These are phyloP conservation scores for Arthonia radiata DNA, from an alignment of 495 filamentous ascomycete genomes.

Conservation along the genomic window DNA sequence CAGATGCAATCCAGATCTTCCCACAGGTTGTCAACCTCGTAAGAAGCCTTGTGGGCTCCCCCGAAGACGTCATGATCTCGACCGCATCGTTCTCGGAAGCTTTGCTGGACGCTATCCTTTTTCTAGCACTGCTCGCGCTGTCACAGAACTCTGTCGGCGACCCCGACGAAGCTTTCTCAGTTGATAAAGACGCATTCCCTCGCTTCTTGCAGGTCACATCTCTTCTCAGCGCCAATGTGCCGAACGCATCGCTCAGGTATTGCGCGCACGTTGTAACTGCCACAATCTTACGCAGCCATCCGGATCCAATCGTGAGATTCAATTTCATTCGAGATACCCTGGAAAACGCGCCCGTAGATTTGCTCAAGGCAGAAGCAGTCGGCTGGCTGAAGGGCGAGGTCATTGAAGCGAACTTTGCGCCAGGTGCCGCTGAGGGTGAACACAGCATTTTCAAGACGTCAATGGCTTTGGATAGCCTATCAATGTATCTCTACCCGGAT, in stretches of 20 bases:
- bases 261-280: slow-evolving; percentile 52
- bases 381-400: slow-evolving; percentile 76
- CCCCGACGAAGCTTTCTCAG: slow-evolving; percentile 6
- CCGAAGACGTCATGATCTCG: slow-evolving; percentile 11
- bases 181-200: slow-evolving; percentile 17
- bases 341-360: slow-evolving; percentile 52
- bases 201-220: slow-evolving; percentile 35
- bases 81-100: slow-evolving; percentile 14
- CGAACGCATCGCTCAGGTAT: slow-evolving; percentile 39
- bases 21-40: slow-evolving; percentile 37
- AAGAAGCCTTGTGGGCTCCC: slow-evolving; percentile 29
- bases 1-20: slow-evolving; percentile 25
- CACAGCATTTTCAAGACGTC: slow-evolving; percentile 28
- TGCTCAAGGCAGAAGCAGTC: slow-evolving; percentile 58
- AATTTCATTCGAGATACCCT: slow-evolving; percentile 59
- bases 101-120: slow-evolving; percentile 21
- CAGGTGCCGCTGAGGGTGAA: slow-evolving; percentile 15
- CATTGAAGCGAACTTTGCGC: slow-evolving; percentile 23
- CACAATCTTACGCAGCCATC: slow-evolving; percentile 49
- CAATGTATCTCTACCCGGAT: slow-evolving; percentile 24
- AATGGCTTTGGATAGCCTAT: slow-evolving; percentile 20
- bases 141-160: slow-evolving; percentile 13
- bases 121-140: slow-evolving; percentile 15
- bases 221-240: slow-evolving; percentile 40
- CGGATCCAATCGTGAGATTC: slow-evolving; percentile 40